Evolutionary conservation across 2,329 filamentous ascomycete species (phyloP).

Genomic region (Elsinoe perseae): DNA sequence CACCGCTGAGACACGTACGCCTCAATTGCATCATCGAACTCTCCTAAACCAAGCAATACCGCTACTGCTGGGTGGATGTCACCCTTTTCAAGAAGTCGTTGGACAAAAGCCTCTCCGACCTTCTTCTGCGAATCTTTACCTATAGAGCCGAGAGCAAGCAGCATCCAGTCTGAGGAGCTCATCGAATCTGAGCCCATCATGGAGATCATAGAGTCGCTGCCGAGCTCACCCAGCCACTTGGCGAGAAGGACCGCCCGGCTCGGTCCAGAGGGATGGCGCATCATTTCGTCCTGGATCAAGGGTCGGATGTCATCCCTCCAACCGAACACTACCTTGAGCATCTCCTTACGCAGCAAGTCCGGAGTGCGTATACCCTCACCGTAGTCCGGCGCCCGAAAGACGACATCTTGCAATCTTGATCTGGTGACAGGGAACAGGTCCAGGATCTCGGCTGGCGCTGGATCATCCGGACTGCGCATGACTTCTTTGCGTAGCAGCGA

Average conservation of each 20-base stretch:
- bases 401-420: slow-evolving; percentile 70
- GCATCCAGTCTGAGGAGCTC: slow-evolving; percentile 94
- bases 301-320: slow-evolving; percentile 81
- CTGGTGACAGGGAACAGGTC: slow-evolving; percentile 85
- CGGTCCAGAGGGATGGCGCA: slow-evolving; percentile 63
- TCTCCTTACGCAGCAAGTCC: slow-evolving; percentile 77
- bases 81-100: slow-evolving; percentile 78
- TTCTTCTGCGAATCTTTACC: slow-evolving; percentile 72
- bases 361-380: slow-evolving; percentile 37
- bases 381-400: slow-evolving; percentile 63
- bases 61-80: slow-evolving; percentile 89
- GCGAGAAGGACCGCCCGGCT: slow-evolving; percentile 72
- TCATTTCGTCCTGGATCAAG: slow-evolving; percentile 76
- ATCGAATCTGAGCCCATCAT: slow-evolving; percentile 72
- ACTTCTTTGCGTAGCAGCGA: slow-evolving; percentile 77
- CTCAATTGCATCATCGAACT: slow-evolving; percentile 90
- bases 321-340: slow-evolving; percentile 90
- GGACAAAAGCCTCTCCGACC: slow-evolving; percentile 81
- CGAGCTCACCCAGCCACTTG: slow-evolving; percentile 86
- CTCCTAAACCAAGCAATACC: slow-evolving; percentile 85
- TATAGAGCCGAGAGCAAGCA: slow-evolving; percentile 83
- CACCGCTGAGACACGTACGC: slow-evolving; percentile 87
- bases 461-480: slow-evolving; percentile 65
- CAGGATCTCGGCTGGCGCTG: slow-evolving; percentile 47
- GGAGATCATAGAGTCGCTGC: slow-evolving; percentile 70